Evolutionary conservation across 2,329 filamentous ascomycete species (phyloP), one percentile per base, ranked within the genome.

Genomic region (Xylaria sp.): DNA sequence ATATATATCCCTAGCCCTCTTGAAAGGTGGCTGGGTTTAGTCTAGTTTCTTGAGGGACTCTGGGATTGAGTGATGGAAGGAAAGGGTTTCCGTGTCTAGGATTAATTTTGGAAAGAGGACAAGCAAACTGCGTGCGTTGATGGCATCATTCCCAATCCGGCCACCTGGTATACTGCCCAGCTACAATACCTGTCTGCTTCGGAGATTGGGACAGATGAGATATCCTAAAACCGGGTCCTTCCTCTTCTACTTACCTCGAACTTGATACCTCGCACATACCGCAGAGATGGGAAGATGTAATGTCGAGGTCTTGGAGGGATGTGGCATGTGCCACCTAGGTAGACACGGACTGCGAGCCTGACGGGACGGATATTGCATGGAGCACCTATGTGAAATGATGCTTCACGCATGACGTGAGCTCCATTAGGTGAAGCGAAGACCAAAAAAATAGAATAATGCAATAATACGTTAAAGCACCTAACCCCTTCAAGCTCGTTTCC

Each of bases 381-480:
- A 65, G 28, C 57, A 67, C 39, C 10, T 28, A 54, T 56, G 61
- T 46, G 56, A 28, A 67, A 58, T 48, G 25, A 46, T 54, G 58
- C 28, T 51, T 68, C 28, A 65, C 46, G 65, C 65, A 63, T 68
- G 46, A 68, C 52, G 65, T 65, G 65, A 61, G 46, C 51, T 31
- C 65, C 63, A 61, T 62, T 55, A 59, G 50, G 34, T 25, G 63
- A 62, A 13, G 39, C 46, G 3, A 18, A 20, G 28, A 60, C 13
- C 13, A 44, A 13, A n/a, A 59, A 66, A 41, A 41, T 69, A 71
- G 63, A 62, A 68, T 69, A 71, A 71, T 69, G 63, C 66, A 64
- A 71, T 71, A 70, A 68, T 71, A 71, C 55, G 48, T 59, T 39
- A 69, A 64, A 64, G 13, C 15, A 41, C 56, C 37, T 10, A 56